Conservation (phyloP, 2,329 filamentous ascomycete species). For the Fusarium duplospermum region DNA sequence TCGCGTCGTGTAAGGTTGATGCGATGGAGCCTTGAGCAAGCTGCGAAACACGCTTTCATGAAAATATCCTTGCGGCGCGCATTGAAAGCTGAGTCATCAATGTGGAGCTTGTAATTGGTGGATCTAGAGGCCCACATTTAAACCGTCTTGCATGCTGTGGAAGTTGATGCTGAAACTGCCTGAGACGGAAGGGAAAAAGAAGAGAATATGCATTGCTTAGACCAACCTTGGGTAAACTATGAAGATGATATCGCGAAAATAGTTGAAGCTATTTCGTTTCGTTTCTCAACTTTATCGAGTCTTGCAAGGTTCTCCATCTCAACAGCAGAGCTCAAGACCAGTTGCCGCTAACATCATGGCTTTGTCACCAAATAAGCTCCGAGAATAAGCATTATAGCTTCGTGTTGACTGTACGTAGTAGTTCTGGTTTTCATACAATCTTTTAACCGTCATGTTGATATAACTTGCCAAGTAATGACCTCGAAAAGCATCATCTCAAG, state of each 20-base stretch:
- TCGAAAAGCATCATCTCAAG: not conserved
- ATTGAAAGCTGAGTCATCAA: conserved; percentile 39
- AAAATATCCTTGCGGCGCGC: conserved; percentile 46
- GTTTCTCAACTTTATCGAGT: not conserved
- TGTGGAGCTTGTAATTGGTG: conserved; percentile 23
- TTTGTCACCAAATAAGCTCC: not conserved
- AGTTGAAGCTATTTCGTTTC: not conserved
- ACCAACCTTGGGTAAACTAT: not conserved
- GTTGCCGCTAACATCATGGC: not conserved
- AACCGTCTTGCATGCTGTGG: not conserved
- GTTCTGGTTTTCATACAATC: not conserved
- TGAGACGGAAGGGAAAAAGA: not conserved
- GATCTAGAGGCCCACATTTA: conserved; percentile 4
- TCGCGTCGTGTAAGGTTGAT: conserved; percentile 33
- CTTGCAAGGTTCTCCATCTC: not conserved
- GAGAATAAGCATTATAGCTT: not conserved
- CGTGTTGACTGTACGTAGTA: not conserved
- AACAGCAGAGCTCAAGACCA: not conserved
- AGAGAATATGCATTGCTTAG: not conserved
- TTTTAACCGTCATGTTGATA: not conserved
- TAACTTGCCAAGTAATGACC: not conserved
- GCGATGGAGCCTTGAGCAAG: conserved; percentile 32
- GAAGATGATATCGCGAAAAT: not conserved
- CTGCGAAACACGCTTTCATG: conserved; percentile 42
- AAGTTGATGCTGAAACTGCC: not conserved